Percentiles rank a stretch among this genome's conserved stretches.
Evolutionary conservation across 768 basidiomycete species (phyloP).

Genomic region (Lactarius indigo): DNA sequence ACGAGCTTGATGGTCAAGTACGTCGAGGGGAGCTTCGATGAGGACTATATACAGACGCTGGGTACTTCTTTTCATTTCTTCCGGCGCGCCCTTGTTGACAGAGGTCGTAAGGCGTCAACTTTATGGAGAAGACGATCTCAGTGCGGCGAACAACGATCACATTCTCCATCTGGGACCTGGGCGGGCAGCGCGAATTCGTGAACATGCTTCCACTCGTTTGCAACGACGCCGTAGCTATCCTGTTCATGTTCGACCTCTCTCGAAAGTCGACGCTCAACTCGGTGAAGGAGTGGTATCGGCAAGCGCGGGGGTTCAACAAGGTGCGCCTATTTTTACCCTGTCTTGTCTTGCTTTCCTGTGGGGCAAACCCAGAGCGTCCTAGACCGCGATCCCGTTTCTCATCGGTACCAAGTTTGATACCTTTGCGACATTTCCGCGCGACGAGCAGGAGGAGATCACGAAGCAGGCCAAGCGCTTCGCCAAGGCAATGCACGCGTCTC

Average conservation of each 20-base stretch:
- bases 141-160: constrained; percentile 98
- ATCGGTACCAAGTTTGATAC: constrained; percentile 99
- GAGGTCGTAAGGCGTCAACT: constrained; percentile 73
- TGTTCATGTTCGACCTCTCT: constrained; percentile 99
- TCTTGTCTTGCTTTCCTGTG: not conserved
- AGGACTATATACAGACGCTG: constrained; percentile 99
- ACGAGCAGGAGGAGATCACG: constrained; percentile 99
- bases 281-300: constrained; percentile 99
- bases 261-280: constrained; percentile 97
- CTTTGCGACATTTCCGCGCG: constrained; percentile 91
- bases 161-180: constrained; percentile 99
- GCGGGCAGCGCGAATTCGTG: constrained; percentile 97
- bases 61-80: constrained; percentile 45
- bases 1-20: constrained; percentile 99
- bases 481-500: constrained; percentile 98
- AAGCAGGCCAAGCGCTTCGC: constrained; percentile 99
- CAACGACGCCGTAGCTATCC: constrained; percentile 98
- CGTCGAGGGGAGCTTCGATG: constrained; percentile 97
- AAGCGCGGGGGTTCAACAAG: constrained; percentile 99
- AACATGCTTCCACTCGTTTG: constrained; percentile 98
- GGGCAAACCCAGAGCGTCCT: constrained; percentile 6
- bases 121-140: constrained; percentile 99
- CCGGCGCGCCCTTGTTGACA: constrained; percentile 12
- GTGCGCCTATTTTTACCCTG: constrained; percentile 41
- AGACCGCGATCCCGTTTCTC: constrained; percentile 98